A percentile compares a stretch with the other conserved stretches of the same genome.
These are phyloP conservation scores for Sporothrix pseudoabietina DNA, from an alignment of 2,329 filamentous ascomycete species.

Conservation along the genomic window DNA sequence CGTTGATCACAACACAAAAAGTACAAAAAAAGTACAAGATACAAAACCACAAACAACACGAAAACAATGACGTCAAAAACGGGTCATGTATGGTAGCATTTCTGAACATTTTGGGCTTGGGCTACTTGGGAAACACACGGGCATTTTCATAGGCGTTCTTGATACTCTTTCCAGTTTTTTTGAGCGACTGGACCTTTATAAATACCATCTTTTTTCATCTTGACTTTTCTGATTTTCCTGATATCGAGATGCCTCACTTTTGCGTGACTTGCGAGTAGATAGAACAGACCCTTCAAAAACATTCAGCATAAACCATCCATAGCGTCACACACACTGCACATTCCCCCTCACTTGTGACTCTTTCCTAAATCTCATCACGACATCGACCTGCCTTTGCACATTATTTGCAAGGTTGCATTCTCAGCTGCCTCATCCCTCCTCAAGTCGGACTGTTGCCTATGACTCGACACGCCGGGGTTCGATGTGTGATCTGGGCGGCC, in stretches of 20 bases:
- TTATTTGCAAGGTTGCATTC: background rate
- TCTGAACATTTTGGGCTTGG: background rate
- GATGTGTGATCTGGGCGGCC: background rate
- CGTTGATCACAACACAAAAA: background rate
- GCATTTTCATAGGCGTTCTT: constrained; percentile 15
- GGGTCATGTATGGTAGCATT: background rate
- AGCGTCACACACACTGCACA: background rate
- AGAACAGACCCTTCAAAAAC: background rate
- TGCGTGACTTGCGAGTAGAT: constrained; percentile 2
- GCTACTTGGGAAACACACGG: background rate
- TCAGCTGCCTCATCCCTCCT: background rate
- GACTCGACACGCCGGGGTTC: constrained; percentile 13
- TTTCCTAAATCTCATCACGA: background rate
- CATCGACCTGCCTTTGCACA: background rate
- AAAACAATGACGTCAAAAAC: background rate
- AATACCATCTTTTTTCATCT: background rate
- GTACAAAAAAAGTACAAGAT: background rate
- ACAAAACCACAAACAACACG: background rate
- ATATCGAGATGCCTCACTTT: background rate
- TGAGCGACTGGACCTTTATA: background rate
- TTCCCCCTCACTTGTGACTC: constrained; percentile 1
- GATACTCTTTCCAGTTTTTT: background rate
- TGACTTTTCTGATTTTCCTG: no score
- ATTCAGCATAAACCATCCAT: background rate
- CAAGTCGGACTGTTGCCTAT: background rate